Evolutionary conservation across 108 stramenopile species (phyloP).

Genomic region (Chaetoceros tenuissimus): DNA sequence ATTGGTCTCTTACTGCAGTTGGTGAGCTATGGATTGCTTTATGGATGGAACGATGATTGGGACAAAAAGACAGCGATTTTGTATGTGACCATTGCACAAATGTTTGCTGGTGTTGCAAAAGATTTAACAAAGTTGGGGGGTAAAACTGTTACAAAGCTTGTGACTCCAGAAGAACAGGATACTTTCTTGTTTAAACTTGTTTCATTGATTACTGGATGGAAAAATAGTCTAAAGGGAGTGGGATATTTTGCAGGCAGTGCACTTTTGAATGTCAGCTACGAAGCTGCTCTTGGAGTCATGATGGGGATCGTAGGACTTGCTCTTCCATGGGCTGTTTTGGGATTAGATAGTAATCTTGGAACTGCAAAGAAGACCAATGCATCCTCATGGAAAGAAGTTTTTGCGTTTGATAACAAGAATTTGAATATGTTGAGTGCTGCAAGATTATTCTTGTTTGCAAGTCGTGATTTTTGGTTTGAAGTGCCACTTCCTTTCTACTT

Average conservation of each 20-base stretch:
- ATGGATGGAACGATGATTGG: conserved; percentile 78
- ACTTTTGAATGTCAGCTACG: conserved; percentile 65
- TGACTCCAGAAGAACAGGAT: conserved; percentile 85
- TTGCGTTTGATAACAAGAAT: conserved; percentile 71
- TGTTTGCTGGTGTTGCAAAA: conserved; percentile 91
- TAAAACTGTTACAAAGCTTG: conserved; percentile 90
- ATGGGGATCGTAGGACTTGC: conserved; percentile 78
- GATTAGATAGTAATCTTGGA: conserved; percentile 69
- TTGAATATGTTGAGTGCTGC: conserved; percentile 81
- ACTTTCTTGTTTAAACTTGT: conserved; percentile 84
- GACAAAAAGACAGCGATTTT: conserved; percentile 49
- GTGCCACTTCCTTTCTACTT: conserved; percentile 91
- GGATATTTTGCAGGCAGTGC: conserved; percentile 83
- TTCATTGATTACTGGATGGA: conserved; percentile 87
- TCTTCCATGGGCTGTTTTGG: conserved; percentile 79
- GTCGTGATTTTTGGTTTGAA: conserved; percentile 95
- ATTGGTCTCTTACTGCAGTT: conserved; percentile 68
- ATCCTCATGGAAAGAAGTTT: conserved; percentile 46
- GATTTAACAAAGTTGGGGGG: conserved; percentile 92
- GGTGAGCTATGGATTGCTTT: conserved; percentile 56
- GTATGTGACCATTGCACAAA: conserved; percentile 88
- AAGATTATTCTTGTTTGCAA: conserved; percentile 87
- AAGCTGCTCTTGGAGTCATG: conserved; percentile 71
- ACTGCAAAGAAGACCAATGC: conserved; percentile 76
- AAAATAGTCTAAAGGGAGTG: conserved; percentile 92